Evolutionary conservation across 1,284 basidiomycete genomes (phyloP).

Genomic region (Rhizoctonia solani): DNA sequence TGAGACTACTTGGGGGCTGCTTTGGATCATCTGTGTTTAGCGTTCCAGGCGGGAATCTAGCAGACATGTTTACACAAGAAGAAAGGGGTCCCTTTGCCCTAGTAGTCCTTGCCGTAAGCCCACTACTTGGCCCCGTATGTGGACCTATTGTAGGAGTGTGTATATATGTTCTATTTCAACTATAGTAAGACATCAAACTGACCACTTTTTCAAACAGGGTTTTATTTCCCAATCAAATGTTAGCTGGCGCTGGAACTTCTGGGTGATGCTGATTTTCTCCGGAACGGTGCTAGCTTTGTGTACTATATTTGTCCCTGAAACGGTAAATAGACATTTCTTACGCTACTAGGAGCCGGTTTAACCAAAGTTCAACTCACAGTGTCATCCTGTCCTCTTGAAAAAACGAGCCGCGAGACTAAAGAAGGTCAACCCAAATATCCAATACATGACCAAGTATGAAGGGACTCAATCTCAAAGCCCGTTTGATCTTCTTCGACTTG

Average conservation of each 20-base stretch:
- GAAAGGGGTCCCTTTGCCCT: slow-evolving; percentile 22
- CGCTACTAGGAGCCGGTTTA: not conserved
- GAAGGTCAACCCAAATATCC: not conserved
- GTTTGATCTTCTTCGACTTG: slow-evolving; percentile 49
- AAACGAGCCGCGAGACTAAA: slow-evolving; percentile 6
- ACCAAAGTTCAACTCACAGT: not conserved
- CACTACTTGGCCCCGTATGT: slow-evolving; percentile 20
- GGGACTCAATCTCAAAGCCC: slow-evolving; percentile 37
- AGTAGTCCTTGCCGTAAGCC: slow-evolving; percentile 9
- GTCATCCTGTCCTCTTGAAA: slow-evolving; percentile 10
- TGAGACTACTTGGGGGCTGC: slow-evolving; percentile 17
- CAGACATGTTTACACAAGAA: slow-evolving; percentile 24
- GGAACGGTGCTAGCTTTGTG: slow-evolving; percentile 2
- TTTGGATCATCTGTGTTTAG: slow-evolving; percentile 30
- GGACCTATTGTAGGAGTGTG: slow-evolving; percentile 27
- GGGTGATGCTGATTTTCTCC: slow-evolving; percentile 30
- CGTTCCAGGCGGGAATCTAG: slow-evolving; percentile 8
- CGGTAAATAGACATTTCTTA: not conserved
- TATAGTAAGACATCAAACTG: not conserved
- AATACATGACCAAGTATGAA: slow-evolving; percentile 12
- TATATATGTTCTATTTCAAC: not conserved
- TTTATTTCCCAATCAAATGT: slow-evolving; percentile 20
- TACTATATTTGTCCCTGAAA: slow-evolving; percentile 25
- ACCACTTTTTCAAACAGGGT: no score
- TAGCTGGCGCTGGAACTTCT: slow-evolving; percentile 33